Percentiles rank a stretch among this genome's conserved stretches.
Conservation (phyloP, 2,329 filamentous ascomycete species). For the Xylariaceae sp. region DNA sequence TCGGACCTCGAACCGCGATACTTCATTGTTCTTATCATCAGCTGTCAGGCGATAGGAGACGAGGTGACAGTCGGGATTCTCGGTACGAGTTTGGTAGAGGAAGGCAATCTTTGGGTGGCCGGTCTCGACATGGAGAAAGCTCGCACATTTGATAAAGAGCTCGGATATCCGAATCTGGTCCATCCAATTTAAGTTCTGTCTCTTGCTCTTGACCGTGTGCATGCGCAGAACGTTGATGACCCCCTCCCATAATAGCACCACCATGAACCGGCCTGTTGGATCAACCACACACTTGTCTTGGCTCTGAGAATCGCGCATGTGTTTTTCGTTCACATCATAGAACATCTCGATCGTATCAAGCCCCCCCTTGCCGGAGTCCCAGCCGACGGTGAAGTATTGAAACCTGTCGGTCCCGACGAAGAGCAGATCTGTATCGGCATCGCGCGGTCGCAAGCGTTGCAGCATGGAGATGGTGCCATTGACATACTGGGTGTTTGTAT, state of each 20-base stretch:
- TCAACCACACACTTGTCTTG: constrained; percentile 85
- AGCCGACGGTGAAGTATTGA: constrained; percentile 88
- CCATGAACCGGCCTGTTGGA: constrained; percentile 69
- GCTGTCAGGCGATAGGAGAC: constrained; percentile 64
- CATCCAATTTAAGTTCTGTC: constrained; percentile 53
- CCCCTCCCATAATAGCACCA: constrained; percentile 65
- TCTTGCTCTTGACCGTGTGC: constrained; percentile 51
- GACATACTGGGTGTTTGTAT: constrained; percentile 66
- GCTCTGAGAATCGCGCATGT: constrained; percentile 79
- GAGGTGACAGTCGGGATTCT: constrained; percentile 59
- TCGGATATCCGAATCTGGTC: constrained; percentile 64
- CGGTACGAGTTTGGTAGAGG: constrained; percentile 60
- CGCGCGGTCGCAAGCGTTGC: constrained; percentile 76
- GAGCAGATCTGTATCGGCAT: constrained; percentile 79
- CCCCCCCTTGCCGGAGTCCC: constrained; percentile 66
- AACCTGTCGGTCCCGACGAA: constrained; percentile 91
- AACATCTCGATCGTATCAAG: constrained; percentile 60
- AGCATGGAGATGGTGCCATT: constrained; percentile 89
- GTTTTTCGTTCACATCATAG: constrained; percentile 60
- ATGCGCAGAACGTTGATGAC: constrained; percentile 62
- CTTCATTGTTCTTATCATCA: constrained; percentile 62
- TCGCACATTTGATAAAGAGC: constrained; percentile 64
- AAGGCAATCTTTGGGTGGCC: constrained; percentile 64
- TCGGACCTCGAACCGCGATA: constrained; percentile 59
- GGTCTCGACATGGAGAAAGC: constrained; percentile 63